Evolutionary conservation across 345 rosid genomes (phyloP).

Genomic region (Eucalyptus melliodora): DNA sequence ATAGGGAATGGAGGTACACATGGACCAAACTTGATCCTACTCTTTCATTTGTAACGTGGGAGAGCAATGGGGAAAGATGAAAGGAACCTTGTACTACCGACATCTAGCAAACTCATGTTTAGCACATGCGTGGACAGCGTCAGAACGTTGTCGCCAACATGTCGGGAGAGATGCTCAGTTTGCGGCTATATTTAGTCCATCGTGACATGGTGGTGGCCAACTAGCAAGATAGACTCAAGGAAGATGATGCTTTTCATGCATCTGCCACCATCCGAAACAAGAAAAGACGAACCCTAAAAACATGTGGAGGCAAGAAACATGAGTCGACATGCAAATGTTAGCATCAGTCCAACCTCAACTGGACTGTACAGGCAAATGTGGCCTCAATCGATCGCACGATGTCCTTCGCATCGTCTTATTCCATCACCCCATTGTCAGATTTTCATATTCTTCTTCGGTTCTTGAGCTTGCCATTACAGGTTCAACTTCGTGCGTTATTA

Average conservation of each 20-base stretch:
- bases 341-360: not conserved
- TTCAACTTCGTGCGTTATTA: not conserved
- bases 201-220: not conserved
- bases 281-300: not conserved
- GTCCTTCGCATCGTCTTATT: not conserved
- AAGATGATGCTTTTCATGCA: not conserved
- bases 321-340: not conserved
- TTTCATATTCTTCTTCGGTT: not conserved
- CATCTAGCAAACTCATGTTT: not conserved
- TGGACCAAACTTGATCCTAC: not conserved
- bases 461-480: not conserved
- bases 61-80: not conserved
- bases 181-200: not conserved
- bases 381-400: not conserved
- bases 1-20: not conserved
- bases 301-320: not conserved
- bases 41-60: not conserved
- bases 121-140: not conserved
- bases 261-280: not conserved
- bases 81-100: not conserved
- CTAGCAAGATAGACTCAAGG: not conserved
- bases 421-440: not conserved
- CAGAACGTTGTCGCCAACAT: not conserved
- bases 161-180: not conserved
- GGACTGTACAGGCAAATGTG: not conserved